These are phyloP conservation scores for Cladophialophora psammophila DNA, from an alignment of 2,329 filamentous ascomycete genomes.

Conservation along the genomic window DNA sequence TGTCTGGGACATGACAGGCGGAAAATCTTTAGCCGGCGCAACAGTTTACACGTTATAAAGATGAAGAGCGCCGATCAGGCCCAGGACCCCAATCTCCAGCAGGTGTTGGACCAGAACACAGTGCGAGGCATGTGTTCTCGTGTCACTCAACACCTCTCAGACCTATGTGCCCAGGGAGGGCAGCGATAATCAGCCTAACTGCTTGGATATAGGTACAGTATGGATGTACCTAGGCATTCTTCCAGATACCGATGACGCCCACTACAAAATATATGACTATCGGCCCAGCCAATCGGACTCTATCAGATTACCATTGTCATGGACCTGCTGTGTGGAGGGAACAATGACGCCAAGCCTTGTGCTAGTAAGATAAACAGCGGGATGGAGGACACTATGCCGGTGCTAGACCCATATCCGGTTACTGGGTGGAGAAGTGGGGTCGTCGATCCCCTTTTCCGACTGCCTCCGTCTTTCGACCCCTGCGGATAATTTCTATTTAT, in stretches of 20 bases:
- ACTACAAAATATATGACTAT: not conserved
- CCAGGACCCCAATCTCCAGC: not conserved
- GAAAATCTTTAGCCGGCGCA: not conserved
- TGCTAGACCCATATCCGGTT: not conserved
- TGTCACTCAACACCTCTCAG: not conserved
- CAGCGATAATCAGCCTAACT: not conserved
- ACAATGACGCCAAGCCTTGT: not conserved
- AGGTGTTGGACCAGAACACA: not conserved
- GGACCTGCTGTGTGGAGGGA: not conserved
- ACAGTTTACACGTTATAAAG: not conserved
- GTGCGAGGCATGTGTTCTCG: not conserved
- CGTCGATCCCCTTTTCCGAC: not conserved
- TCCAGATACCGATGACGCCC: not conserved
- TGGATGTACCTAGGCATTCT: not conserved
- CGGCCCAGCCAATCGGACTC: not conserved
- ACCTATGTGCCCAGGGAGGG: not conserved
- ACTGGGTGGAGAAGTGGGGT: not conserved
- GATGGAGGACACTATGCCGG: not conserved
- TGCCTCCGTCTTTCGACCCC: not conserved
- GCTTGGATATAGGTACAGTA: no score
- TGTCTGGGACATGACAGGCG: not conserved
- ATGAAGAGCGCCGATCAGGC: not conserved
- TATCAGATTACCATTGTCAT: not conserved
- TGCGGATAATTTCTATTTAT: conserved; percentile 21
- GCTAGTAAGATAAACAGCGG: not conserved